Conservation (phyloP, 176 grass and related monocot genomes). For the Carex pumila region DNA sequence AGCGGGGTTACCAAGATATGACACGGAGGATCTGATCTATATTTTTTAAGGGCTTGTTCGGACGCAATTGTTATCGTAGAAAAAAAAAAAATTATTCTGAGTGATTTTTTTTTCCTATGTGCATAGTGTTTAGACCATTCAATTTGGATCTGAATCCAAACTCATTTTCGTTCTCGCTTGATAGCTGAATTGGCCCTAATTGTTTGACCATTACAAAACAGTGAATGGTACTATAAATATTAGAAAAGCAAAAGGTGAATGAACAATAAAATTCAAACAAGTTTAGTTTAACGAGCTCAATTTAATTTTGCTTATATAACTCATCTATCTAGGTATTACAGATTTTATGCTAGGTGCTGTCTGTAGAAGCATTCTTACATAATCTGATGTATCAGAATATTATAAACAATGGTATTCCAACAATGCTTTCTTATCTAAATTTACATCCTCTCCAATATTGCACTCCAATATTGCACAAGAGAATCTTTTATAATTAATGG, state of each 20-base stretch:
- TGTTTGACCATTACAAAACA: not conserved
- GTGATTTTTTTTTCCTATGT: too few species aligned
- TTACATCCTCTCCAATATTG: too few species aligned
- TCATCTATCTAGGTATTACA: not conserved
- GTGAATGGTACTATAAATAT: not conserved
- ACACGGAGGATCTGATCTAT: not conserved
- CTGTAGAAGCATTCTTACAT: not conserved
- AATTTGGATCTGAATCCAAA: too few species aligned
- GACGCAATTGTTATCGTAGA: too few species aligned
- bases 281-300: not conserved
- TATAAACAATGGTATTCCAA: not conserved
- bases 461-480: too few species aligned
- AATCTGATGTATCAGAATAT: not conserved
- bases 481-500: too few species aligned
- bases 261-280: not conserved
- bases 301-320: not conserved
- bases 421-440: not conserved
- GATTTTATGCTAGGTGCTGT: not conserved
- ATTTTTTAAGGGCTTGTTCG: not conserved
- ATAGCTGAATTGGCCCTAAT: not conserved
- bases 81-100: too few species aligned
- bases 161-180: too few species aligned
- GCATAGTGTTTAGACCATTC: too few species aligned
- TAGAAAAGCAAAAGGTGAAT: not conserved
- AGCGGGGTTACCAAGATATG: not conserved